Evolutionary conservation across 2,329 filamentous ascomycete species (phyloP).

Genomic region (Pseudogymnoascus sp.): DNA sequence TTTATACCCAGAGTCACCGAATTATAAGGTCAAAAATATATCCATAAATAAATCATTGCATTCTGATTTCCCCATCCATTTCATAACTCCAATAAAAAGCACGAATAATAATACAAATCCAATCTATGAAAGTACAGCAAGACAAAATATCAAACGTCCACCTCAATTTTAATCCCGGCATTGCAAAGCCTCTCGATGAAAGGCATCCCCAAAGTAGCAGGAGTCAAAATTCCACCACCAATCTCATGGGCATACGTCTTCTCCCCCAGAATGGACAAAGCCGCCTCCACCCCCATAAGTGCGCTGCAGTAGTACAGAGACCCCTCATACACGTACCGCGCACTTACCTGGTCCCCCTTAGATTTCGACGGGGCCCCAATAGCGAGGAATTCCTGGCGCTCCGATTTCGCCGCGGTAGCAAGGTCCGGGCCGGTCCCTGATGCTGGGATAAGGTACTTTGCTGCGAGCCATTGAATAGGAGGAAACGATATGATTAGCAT

Average conservation of each 20-base stretch:
- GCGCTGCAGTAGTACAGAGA: conserved; percentile 11
- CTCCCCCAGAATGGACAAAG: conserved; percentile 25
- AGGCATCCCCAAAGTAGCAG: conserved; percentile 36
- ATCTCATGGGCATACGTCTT: conserved; percentile 34
- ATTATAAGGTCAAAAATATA: neutral
- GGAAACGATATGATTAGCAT: neutral
- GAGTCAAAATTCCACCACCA: conserved; percentile 40
- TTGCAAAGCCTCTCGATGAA: neutral
- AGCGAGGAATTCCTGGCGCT: neutral
- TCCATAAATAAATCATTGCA: neutral
- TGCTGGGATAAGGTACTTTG: neutral
- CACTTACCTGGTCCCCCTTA: neutral
- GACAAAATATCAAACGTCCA: neutral
- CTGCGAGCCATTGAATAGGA: neutral
- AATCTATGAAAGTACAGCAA: neutral
- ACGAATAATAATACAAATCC: neutral
- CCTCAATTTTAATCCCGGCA: neutral
- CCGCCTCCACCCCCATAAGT: conserved; percentile 13
- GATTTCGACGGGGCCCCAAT: neutral
- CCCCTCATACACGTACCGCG: neutral
- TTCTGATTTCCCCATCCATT: neutral
- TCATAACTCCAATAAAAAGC: neutral
- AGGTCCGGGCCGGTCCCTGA: neutral
- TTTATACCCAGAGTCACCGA: neutral
- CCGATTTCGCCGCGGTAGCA: neutral